Percentiles rank a stretch among this genome's conserved stretches.
Evolutionary conservation across 2,329 filamentous ascomycete genomes (phyloP).

Genomic region (Stagonosporopsis chrysanthemi): DNA sequence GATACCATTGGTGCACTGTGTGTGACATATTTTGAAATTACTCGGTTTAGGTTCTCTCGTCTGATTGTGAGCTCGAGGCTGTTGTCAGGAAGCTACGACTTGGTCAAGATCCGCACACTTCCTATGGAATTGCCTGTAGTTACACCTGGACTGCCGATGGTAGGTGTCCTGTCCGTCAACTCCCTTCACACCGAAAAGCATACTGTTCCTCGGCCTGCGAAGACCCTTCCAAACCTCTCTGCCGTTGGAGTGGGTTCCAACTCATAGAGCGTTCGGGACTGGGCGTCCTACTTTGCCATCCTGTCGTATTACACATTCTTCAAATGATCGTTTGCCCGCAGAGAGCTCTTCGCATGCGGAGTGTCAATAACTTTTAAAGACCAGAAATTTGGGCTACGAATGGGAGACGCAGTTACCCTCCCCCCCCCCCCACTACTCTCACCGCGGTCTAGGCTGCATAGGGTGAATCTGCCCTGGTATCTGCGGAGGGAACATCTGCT

Average conservation of each 20-base stretch:
- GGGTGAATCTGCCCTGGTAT: slow-evolving; percentile 57
- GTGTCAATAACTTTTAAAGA: not conserved
- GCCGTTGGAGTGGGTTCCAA: slow-evolving; percentile 3
- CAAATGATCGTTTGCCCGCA: slow-evolving; percentile 1
- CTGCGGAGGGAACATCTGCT: slow-evolving; percentile 61
- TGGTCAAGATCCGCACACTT: not conserved
- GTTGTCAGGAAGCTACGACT: not conserved
- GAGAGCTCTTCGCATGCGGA: slow-evolving; percentile 10
- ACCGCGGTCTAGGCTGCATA: slow-evolving; percentile 60
- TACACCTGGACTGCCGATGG: not conserved
- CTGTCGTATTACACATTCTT: slow-evolving; percentile 1
- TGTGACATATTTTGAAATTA: not conserved
- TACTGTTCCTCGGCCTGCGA: not conserved
- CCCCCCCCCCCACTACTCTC: slow-evolving; percentile 12
- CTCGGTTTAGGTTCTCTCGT: not conserved
- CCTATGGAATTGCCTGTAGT: not conserved
- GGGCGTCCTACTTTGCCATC: not conserved
- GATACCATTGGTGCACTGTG: not conserved
- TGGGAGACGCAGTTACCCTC: not conserved
- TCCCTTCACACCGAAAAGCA: not conserved
- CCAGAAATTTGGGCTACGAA: not conserved
- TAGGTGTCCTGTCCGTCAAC: not conserved
- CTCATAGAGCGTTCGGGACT: slow-evolving; percentile 13
- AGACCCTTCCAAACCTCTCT: slow-evolving; percentile 15
- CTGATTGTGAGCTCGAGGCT: not conserved